A percentile compares a stretch with the other conserved stretches of the same genome.
Evolutionary conservation across 2,329 filamentous ascomycete species (phyloP).

Genomic region (Xylaria sp.): DNA sequence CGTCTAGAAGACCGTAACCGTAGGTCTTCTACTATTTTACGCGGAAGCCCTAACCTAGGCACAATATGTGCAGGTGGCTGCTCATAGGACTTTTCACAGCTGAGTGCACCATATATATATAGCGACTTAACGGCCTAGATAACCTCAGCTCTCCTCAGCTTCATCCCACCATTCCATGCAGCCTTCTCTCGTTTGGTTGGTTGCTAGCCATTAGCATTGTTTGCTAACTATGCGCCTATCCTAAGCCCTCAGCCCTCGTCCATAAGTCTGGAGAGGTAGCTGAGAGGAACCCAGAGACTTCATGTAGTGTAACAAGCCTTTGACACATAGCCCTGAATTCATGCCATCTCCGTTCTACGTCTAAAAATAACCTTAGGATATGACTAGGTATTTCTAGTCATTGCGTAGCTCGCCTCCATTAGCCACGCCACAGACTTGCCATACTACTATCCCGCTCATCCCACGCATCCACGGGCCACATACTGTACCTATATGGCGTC

Average conservation of each 20-base stretch:
- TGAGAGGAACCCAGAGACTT: background rate
- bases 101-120: background rate
- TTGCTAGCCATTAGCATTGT: background rate
- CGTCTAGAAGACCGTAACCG: no score
- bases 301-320: background rate
- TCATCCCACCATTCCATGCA: background rate
- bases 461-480: background rate
- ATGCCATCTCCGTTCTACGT: background rate
- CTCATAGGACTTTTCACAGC: background rate
- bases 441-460: no score
- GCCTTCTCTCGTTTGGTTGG: background rate
- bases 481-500: background rate
- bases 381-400: background rate
- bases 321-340: background rate
- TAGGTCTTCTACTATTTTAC: no score
- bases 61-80: no score
- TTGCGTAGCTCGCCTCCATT: background rate
- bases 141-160: conserved; percentile 18
- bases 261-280: background rate
- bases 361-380: no score
- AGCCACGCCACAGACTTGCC: background rate
- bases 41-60: no score
- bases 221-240: background rate
- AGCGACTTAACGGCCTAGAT: conserved; percentile 6
- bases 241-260: conserved; percentile 1